phyloP scores from a whole-genome alignment of 495 filamentous ascomycete genomes.

The Aspergillus nanangensis region DNA sequence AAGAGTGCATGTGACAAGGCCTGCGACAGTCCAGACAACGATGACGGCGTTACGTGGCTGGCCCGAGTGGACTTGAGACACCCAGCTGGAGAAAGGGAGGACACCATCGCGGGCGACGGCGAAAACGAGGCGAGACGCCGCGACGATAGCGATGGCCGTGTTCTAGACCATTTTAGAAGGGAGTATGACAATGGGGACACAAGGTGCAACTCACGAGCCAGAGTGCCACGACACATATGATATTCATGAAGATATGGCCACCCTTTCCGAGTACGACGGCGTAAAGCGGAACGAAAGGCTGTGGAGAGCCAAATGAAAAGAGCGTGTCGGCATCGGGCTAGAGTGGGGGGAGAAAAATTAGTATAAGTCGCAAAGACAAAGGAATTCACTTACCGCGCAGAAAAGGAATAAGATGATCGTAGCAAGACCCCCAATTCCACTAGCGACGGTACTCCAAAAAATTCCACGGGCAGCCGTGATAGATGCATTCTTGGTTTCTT shows the following conservation, averaged over 20 bases:
- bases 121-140: constrained; percentile 53
- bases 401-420: constrained; percentile 54
- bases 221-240: constrained; percentile 46
- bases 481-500: constrained; percentile 54
- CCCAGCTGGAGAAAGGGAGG: constrained; percentile 52
- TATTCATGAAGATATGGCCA: constrained; percentile 52
- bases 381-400: constrained; percentile 36
- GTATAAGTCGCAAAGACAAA: neutral
- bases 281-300: constrained; percentile 52
- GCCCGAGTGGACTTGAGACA: constrained; percentile 45
- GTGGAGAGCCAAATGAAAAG: constrained; percentile 43
- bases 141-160: constrained; percentile 50
- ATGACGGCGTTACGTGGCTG: constrained; percentile 52
- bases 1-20: constrained; percentile 49
- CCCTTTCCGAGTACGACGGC: constrained; percentile 47
- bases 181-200: neutral
- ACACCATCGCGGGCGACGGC: constrained; percentile 53
- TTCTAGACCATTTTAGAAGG: constrained; percentile 28
- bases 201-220: constrained; percentile 34
- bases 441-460: constrained; percentile 50
- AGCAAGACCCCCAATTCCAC: constrained; percentile 44
- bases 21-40: constrained; percentile 47
- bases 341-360: constrained; percentile 1
- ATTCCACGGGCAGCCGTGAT: constrained; percentile 51
- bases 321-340: constrained; percentile 36